These are phyloP conservation scores for Limnomonas spitsbergensis DNA, from an alignment of 139 green algal genomes.

Conservation along the genomic window DNA sequence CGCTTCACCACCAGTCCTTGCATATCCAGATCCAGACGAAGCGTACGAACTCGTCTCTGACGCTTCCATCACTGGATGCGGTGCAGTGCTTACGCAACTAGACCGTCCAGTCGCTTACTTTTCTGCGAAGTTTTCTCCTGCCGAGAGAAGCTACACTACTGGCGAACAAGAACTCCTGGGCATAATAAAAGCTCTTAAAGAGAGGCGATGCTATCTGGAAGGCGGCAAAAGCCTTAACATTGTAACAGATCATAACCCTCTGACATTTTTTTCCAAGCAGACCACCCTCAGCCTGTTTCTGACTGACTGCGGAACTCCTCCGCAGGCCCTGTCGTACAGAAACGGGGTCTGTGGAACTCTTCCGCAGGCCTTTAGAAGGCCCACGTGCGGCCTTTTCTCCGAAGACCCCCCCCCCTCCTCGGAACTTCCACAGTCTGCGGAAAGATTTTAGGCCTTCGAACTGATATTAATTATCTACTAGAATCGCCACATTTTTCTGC, in stretches of 20 bases:
- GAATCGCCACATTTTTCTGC: too few species aligned
- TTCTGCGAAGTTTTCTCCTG: background rate
- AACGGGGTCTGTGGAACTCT: too few species aligned
- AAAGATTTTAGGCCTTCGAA: too few species aligned
- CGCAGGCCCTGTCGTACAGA: too few species aligned
- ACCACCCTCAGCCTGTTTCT: too few species aligned
- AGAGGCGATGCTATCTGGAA: background rate
- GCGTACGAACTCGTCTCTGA: background rate
- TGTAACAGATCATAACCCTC: background rate
- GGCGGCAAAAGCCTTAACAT: too few species aligned
- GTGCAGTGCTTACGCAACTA: background rate
- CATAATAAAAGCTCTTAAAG: background rate
- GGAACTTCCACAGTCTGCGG: too few species aligned
- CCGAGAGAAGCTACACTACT: background rate
- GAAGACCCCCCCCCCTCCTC: too few species aligned
- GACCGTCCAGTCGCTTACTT: background rate
- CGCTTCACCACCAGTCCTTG: background rate
- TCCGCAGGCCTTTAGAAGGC: too few species aligned
- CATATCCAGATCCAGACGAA: background rate
- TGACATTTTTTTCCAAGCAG: background rate
- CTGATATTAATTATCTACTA: too few species aligned
- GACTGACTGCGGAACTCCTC: too few species aligned
- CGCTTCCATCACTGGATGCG: background rate
- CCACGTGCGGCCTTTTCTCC: too few species aligned
- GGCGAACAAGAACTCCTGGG: background rate